A percentile compares a stretch with the other conserved stretches of the same genome.
Conservation (phyloP, 1,284 basidiomycete genomes). For the Apiotrichum montevideense region DNA sequence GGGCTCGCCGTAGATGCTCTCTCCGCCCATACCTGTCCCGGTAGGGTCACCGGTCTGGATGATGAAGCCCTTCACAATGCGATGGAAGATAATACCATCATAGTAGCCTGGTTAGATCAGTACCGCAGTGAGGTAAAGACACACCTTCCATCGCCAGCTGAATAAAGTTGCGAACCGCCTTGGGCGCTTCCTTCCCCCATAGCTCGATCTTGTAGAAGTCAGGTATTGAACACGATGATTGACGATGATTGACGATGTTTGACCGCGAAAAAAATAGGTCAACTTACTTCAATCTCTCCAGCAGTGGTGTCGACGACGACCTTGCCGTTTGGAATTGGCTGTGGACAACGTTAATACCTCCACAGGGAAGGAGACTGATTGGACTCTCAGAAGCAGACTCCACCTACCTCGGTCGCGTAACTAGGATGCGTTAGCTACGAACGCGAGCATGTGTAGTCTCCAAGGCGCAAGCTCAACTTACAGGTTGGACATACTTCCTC, state of each 20-base stretch:
- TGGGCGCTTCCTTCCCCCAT: constrained; percentile 92
- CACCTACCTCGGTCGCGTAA: constrained; percentile 39
- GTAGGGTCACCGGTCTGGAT: constrained; percentile 92
- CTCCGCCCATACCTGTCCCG: constrained; percentile 83
- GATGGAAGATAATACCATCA: constrained; percentile 88
- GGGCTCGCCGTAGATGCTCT: constrained; percentile 84
- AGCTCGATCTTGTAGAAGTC: constrained; percentile 61
- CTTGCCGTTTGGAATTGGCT: constrained; percentile 65
- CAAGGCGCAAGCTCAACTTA: constrained; percentile 16
- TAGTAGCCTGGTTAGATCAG: constrained; percentile 68
- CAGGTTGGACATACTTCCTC: constrained; percentile 27
- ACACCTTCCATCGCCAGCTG: constrained; percentile 82
- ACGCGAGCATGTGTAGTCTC: no score
- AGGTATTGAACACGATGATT: constrained; percentile 20
- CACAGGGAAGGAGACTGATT: no score
- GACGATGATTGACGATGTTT: constrained; percentile 8
- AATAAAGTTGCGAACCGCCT: constrained; percentile 87
- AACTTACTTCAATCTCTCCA: constrained; percentile 68
- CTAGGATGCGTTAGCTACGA: constrained; percentile 11
- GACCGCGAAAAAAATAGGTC: background rate
- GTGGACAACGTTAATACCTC: background rate
- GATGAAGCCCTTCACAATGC: constrained; percentile 73
- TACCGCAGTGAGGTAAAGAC: constrained; percentile 37
- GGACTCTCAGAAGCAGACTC: background rate
- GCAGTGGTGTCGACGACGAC: constrained; percentile 84